These are phyloP conservation scores for Ophiostoma sp. DNA, from an alignment of 2,329 filamentous ascomycete genomes.

Conservation along the genomic window DNA sequence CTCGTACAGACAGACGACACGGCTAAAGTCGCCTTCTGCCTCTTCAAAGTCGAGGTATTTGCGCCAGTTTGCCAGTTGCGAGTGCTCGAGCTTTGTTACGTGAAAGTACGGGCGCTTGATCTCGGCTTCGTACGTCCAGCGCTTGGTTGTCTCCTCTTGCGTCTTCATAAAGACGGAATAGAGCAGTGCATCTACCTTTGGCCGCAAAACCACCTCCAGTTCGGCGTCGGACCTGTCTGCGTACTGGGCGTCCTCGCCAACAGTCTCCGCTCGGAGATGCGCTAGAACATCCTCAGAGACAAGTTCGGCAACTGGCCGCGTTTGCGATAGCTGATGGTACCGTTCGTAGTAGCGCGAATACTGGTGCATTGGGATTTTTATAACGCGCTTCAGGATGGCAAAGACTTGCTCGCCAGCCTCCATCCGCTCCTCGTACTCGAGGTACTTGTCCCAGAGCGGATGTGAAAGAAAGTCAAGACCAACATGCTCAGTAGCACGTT, in stretches of 20 bases:
- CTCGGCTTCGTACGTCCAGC: slow-evolving; percentile 91
- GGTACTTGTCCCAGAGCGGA: slow-evolving; percentile 98
- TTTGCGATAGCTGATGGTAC: slow-evolving; percentile 71
- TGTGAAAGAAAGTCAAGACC: slow-evolving; percentile 91
- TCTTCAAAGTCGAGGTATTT: slow-evolving; percentile 98
- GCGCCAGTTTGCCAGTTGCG: slow-evolving; percentile 83
- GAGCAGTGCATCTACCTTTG: slow-evolving; percentile 73
- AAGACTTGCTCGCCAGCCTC: slow-evolving; percentile 82
- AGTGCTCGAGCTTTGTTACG: slow-evolving; percentile 82
- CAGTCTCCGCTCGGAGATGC: slow-evolving; percentile 66
- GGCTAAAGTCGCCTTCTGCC: slow-evolving; percentile 66
- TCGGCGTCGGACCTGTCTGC: slow-evolving; percentile 63
- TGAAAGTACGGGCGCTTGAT: slow-evolving; percentile 97
- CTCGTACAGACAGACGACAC: slow-evolving; percentile 83
- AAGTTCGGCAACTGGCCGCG: slow-evolving; percentile 66
- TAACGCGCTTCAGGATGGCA: slow-evolving; percentile 72
- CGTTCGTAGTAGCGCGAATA: slow-evolving; percentile 93
- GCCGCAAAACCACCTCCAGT: slow-evolving; percentile 74
- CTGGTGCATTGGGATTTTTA: slow-evolving; percentile 90
- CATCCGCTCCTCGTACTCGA: slow-evolving; percentile 91
- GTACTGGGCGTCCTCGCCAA: slow-evolving; percentile 47
- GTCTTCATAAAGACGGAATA: slow-evolving; percentile 75
- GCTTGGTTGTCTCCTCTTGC: slow-evolving; percentile 81
- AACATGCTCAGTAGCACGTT: slow-evolving; percentile 77
- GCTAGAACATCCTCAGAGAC: slow-evolving; percentile 62